phyloP scores from a whole-genome alignment of 208 protist genomes.

The Hexamita inflata region DNA sequence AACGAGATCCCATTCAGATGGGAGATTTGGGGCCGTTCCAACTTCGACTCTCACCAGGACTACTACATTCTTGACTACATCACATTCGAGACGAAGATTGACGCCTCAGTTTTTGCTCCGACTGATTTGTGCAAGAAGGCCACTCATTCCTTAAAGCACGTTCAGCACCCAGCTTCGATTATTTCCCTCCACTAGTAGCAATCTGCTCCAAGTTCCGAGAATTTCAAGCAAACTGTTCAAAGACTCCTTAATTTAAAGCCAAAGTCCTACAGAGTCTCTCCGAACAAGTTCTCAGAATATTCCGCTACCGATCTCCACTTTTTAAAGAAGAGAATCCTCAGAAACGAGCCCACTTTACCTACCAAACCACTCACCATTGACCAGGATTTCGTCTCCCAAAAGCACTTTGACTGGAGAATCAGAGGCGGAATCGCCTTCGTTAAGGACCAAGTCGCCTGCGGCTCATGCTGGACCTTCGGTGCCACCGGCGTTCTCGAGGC shows the following conservation, averaged over 20 bases:
- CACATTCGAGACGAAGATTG: not conserved
- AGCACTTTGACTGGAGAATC: not conserved
- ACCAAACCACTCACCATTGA: too few species aligned
- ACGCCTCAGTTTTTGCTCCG: not conserved
- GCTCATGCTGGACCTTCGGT: conserved; percentile 26
- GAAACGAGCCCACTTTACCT: too few species aligned
- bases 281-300: too few species aligned
- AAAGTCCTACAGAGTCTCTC: too few species aligned
- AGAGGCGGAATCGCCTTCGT: not conserved
- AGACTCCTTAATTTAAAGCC: too few species aligned
- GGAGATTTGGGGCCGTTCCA: not conserved
- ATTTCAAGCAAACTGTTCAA: too few species aligned
- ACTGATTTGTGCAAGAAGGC: not conserved
- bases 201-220: too few species aligned
- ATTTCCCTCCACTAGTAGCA: too few species aligned
- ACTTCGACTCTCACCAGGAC: not conserved
- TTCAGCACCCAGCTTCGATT: too few species aligned
- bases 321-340: too few species aligned
- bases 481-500: conserved; percentile 12
- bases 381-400: too few species aligned
- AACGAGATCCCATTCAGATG: not conserved
- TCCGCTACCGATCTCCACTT: too few species aligned
- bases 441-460: conserved; percentile 27
- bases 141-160: not conserved
- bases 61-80: not conserved